Base-by-base conservation (phyloP, 495 filamentous ascomycete genomes). In the Aspergillus carlsbadensis region DNA sequence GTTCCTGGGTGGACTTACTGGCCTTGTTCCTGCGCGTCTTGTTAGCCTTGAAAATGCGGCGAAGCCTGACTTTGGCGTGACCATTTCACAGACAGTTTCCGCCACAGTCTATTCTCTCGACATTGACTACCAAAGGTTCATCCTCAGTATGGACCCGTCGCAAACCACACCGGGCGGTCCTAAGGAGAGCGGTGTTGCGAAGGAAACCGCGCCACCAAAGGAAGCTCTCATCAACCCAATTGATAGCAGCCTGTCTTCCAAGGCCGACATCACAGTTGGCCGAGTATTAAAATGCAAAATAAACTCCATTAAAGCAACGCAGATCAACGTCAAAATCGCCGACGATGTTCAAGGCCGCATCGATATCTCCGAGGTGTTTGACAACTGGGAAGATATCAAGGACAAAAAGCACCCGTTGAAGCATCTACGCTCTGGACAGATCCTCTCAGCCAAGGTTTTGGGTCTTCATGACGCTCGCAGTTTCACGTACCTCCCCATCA, bases 261-360 rank as follows among this genome's bases (percentile, higher is more conserved):
- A 88, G 21, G 81, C 85, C 45, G 90, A 96, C 62, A 79, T 93
- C 42, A 73, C 72, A 11, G 77, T 91, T 48, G 94, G 94, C 44
- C 87, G 81, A 61, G 63, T 90, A 45, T 89, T 87, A 24, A 90
- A 92, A 70, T 94, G 87, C 33, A 86, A 80, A 54, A 83, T 98
- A 39, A 78, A 77, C 37, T 89, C 90, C 8, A 71, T 96, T 58
- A 96, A 94, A 69, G 84, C 84, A 29, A 96, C 92, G 0, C 94
- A 98, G 65, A 73, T 98, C 49, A 96, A 97, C 61, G 90, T 98
- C 17, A 83, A 87, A 56, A 79, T 98, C 53, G 90, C 91, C 39
- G 91, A 96, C 64, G 92, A 91, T 63, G 78, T 97, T 34, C 90
- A 93, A 67, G 94, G 93, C 18, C 88, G 94, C 18, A 85, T 98